Conservation (phyloP, 106 monocot genomes). For the Apostasia ramifera region DNA sequence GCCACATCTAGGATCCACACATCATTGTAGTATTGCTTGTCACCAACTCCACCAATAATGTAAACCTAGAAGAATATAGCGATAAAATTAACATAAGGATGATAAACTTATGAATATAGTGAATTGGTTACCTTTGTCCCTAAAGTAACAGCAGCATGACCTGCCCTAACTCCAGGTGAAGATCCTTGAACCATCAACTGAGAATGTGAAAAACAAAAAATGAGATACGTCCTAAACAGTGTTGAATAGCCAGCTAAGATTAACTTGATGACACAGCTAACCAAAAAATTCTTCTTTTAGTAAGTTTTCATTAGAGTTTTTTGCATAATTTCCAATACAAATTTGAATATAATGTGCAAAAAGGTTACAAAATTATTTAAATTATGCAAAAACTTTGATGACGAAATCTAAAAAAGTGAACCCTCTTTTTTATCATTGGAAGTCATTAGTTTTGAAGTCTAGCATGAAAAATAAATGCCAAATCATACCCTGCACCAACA, state of each 20-base stretch:
- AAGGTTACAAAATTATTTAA: too few relatives aligned
- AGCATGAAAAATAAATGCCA: background rate
- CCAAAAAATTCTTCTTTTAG: too few relatives aligned
- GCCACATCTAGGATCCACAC: conserved; percentile 78
- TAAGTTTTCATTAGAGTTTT: too few relatives aligned
- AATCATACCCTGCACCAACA: conserved; percentile 76
- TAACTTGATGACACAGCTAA: too few relatives aligned
- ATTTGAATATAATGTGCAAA: too few relatives aligned
- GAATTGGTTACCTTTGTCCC: conserved; percentile 46
- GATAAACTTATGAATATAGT: background rate
- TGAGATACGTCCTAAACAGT: too few relatives aligned
- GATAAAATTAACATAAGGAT: conserved; percentile 1
- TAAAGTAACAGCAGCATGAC: conserved; percentile 68
- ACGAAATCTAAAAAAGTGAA: too few relatives aligned
- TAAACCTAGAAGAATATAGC: conserved; percentile 44
- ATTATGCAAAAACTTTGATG: too few relatives aligned
- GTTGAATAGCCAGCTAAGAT: too few relatives aligned
- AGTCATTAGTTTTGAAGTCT: background rate
- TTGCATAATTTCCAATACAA: too few relatives aligned
- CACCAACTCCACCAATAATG: conserved; percentile 85
- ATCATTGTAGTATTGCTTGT: conserved; percentile 91
- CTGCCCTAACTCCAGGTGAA: conserved; percentile 84
- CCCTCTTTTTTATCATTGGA: too few relatives aligned
- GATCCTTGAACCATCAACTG: conserved; percentile 69
- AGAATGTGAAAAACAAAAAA: background rate